A percentile compares a stretch with the other conserved stretches of the same genome.
These are phyloP conservation scores for Bauhinia variegata DNA, from an alignment of 306 rosid genomes.

Conservation along the genomic window DNA sequence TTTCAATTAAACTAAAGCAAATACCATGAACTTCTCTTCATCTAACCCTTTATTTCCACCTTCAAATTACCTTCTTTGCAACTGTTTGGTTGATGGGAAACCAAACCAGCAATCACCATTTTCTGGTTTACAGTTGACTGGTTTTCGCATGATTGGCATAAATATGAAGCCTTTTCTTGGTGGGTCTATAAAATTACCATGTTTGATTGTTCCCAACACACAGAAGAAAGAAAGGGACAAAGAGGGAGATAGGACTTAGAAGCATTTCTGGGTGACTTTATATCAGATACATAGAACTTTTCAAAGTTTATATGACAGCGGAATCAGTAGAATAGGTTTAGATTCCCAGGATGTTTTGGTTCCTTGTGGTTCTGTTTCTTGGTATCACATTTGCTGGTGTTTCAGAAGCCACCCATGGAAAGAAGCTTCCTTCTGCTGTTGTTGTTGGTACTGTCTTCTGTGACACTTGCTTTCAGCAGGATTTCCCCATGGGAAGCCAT, in stretches of 20 bases:
- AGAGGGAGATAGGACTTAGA: slow-evolving; percentile 6
- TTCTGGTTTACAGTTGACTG: slow-evolving; percentile 70
- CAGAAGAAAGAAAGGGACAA: slow-evolving; percentile 28
- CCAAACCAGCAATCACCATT: slow-evolving; percentile 53
- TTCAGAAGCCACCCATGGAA: slow-evolving; percentile 48
- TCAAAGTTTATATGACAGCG: too few relatives aligned
- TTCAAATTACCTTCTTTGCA: slow-evolving; percentile 31
- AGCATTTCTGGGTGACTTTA: slow-evolving; percentile 17
- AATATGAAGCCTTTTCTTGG: slow-evolving; percentile 36
- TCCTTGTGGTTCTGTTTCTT: slow-evolving; percentile 46
- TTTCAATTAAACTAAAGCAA: slow-evolving; percentile 33
- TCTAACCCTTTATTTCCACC: slow-evolving; percentile 13
- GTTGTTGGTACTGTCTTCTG: slow-evolving; percentile 82
- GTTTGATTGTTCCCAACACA: slow-evolving; percentile 12
- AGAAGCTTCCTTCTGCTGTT: slow-evolving; percentile 53
- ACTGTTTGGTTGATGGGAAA: too few relatives aligned
- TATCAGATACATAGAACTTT: slow-evolving; percentile 19
- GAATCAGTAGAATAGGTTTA: too few relatives aligned
- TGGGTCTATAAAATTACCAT: slow-evolving; percentile 30
- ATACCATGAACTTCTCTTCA: slow-evolving; percentile 3
- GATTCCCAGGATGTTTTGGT: slow-evolving; percentile 52
- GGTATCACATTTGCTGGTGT: slow-evolving; percentile 39
- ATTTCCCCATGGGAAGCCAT: slow-evolving; percentile 52
- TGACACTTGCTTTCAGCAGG: slow-evolving; percentile 71
- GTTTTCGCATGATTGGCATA: slow-evolving; percentile 54